Conservation (phyloP, 2,329 filamentous ascomycete species). For the Fusarium sp. region DNA sequence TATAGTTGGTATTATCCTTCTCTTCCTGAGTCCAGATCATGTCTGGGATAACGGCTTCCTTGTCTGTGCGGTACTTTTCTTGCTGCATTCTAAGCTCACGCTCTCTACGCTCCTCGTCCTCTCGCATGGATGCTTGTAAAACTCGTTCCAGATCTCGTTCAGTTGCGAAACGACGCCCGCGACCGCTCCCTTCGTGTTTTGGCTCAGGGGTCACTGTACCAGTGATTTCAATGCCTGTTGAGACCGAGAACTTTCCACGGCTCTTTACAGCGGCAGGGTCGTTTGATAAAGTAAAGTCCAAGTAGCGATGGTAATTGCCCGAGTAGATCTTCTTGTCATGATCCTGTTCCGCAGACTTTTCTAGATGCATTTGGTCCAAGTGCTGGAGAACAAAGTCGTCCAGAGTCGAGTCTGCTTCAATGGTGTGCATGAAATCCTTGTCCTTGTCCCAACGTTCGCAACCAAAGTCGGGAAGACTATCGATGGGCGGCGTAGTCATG, state of each 20-base stretch:
- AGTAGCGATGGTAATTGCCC: conserved; percentile 63
- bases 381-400: conserved; percentile 60
- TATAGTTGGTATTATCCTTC: conserved; percentile 68
- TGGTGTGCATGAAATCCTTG: conserved; percentile 56
- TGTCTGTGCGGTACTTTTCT: conserved; percentile 78
- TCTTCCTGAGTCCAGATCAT: conserved; percentile 75
- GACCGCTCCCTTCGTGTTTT: conserved; percentile 67
- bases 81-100: conserved; percentile 73
- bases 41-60: conserved; percentile 79
- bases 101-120: conserved; percentile 77
- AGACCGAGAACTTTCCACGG: conserved; percentile 64
- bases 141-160: conserved; percentile 80
- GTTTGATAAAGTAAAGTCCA: conserved; percentile 67
- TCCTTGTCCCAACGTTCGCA: conserved; percentile 63
- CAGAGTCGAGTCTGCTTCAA: conserved; percentile 56
- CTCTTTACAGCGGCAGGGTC: conserved; percentile 67
- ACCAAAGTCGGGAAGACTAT: conserved; percentile 63
- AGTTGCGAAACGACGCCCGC: conserved; percentile 71
- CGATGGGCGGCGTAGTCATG: conserved; percentile 66
- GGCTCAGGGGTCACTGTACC: conserved; percentile 62
- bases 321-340: conserved; percentile 57
- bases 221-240: conserved; percentile 50
- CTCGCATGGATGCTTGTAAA: conserved; percentile 76
- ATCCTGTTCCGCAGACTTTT: conserved; percentile 55
- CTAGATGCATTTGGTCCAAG: conserved; percentile 56